Percentiles rank a stretch among this genome's conserved stretches.
phyloP scores from a whole-genome alignment of 768 basidiomycete genomes.

The Amanita rimosa region DNA sequence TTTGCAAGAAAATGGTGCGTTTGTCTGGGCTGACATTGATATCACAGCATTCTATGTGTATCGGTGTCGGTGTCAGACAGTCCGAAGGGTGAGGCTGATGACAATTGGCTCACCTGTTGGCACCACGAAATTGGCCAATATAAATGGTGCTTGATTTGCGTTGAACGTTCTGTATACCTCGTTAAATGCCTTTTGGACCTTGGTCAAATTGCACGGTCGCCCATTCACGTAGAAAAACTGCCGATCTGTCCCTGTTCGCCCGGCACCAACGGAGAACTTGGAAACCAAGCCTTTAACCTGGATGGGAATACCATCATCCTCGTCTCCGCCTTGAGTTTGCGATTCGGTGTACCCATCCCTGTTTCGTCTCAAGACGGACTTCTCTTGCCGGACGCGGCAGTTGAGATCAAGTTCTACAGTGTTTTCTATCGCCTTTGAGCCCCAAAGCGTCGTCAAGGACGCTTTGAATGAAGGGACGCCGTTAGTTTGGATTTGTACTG shows the following conservation, averaged over 20 bases:
- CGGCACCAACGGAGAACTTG: constrained; percentile 64
- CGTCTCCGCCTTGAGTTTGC: neutral
- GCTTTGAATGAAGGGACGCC: constrained; percentile 51
- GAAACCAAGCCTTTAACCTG: constrained; percentile 73
- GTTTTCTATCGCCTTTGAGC: constrained; percentile 66
- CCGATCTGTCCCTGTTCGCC: constrained; percentile 69
- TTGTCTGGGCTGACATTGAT: constrained; percentile 97
- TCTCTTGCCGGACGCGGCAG: constrained; percentile 63
- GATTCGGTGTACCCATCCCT: constrained; percentile 13
- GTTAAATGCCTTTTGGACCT: constrained; percentile 83
- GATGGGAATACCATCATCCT: constrained; percentile 27
- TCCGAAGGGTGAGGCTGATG: neutral
- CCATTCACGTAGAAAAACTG: constrained; percentile 94
- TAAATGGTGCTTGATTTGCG: constrained; percentile 61
- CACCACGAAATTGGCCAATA: constrained; percentile 74
- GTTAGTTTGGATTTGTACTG: constrained; percentile 61
- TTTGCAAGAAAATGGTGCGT: constrained; percentile 86
- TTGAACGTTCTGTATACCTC: constrained; percentile 85
- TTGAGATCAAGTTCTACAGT: constrained; percentile 62
- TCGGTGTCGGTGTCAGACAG: too few species aligned
- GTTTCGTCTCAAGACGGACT: constrained; percentile 28
- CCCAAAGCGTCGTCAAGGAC: constrained; percentile 73
- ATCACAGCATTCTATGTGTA: constrained; percentile 58
- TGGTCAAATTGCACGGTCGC: constrained; percentile 70
- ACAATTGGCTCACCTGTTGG: constrained; percentile 50